Conservation (phyloP, 352 stramenopile genomes). For the Pseudoperonospora humuli region DNA sequence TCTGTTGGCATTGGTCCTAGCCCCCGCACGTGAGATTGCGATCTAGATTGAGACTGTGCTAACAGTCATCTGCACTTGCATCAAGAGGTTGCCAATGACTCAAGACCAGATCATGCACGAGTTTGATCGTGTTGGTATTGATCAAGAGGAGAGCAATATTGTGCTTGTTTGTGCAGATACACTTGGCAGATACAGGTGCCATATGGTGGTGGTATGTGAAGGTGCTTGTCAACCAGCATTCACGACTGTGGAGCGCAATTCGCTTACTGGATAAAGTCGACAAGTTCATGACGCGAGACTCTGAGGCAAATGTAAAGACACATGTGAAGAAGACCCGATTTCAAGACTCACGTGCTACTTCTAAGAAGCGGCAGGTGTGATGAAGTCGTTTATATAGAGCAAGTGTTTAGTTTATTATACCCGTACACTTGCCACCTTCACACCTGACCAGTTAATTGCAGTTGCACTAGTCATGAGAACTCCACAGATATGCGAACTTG, state of each 20-base stretch:
- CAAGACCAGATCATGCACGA: constrained; percentile 40
- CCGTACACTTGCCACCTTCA: constrained; percentile 55
- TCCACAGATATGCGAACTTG: constrained; percentile 35
- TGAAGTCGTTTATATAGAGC: neutral
- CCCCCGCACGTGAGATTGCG: constrained; percentile 69
- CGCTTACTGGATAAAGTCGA: constrained; percentile 76
- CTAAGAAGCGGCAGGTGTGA: constrained; percentile 50
- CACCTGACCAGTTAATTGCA: constrained; percentile 47
- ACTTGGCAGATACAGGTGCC: constrained; percentile 36
- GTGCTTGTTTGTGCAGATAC: constrained; percentile 14
- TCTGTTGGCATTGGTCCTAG: constrained; percentile 54
- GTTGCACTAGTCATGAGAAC: constrained; percentile 49
- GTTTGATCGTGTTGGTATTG: neutral
- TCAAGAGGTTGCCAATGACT: constrained; percentile 51
- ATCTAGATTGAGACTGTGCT: constrained; percentile 68
- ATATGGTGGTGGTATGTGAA: constrained; percentile 69
- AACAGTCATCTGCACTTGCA: constrained; percentile 41
- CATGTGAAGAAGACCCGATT: neutral
- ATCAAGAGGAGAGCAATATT: neutral
- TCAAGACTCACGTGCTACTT: constrained; percentile 21
- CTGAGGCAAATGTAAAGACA: constrained; percentile 44
- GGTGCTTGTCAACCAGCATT: constrained; percentile 51
- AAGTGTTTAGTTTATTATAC: neutral
- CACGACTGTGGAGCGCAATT: constrained; percentile 38
- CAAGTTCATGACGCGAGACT: constrained; percentile 64